Percentiles rank a stretch among this genome's conserved stretches.
These are phyloP conservation scores for Hippophae tibetana DNA, from an alignment of 306 rosid genomes.

Conservation along the genomic window DNA sequence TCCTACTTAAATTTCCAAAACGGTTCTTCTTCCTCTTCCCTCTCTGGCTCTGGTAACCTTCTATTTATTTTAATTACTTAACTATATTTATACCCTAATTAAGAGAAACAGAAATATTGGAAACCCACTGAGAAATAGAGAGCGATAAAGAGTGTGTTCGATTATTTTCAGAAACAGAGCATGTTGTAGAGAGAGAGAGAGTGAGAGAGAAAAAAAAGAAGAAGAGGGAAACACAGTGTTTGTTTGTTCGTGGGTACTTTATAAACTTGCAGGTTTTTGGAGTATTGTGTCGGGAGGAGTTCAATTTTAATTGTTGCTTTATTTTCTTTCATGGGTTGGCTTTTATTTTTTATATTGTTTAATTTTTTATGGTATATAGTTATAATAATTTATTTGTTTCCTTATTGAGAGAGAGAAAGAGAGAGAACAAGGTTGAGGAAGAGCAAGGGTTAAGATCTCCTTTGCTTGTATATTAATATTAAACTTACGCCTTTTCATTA, in stretches of 20 bases:
- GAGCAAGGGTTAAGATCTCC: conserved; percentile 24
- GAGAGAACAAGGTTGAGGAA: neutral
- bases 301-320: conserved; percentile 20
- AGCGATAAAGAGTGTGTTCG: conserved; percentile 9
- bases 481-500: conserved; percentile 8
- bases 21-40: neutral
- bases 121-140: conserved; percentile 10
- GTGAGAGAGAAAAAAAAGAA: conserved; percentile 17
- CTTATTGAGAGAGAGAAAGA: conserved; percentile 31
- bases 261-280: conserved; percentile 75
- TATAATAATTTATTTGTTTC: conserved; percentile 28
- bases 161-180: neutral
- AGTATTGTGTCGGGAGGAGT: conserved; percentile 73
- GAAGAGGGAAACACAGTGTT: conserved; percentile 7
- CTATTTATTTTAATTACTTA: neutral
- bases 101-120: conserved; percentile 18
- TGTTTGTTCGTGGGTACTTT: conserved; percentile 25
- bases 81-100: conserved; percentile 1
- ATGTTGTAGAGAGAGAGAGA: conserved; percentile 8
- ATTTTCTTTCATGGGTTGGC: conserved; percentile 1
- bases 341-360: conserved; percentile 1
- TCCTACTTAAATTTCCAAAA: neutral
- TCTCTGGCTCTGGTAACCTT: conserved; percentile 3
- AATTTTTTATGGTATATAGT: conserved; percentile 1
- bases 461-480: conserved; percentile 3